Evolutionary conservation across 805 yeast genomes (phyloP).

Genomic region (Yarrowia porcina): DNA sequence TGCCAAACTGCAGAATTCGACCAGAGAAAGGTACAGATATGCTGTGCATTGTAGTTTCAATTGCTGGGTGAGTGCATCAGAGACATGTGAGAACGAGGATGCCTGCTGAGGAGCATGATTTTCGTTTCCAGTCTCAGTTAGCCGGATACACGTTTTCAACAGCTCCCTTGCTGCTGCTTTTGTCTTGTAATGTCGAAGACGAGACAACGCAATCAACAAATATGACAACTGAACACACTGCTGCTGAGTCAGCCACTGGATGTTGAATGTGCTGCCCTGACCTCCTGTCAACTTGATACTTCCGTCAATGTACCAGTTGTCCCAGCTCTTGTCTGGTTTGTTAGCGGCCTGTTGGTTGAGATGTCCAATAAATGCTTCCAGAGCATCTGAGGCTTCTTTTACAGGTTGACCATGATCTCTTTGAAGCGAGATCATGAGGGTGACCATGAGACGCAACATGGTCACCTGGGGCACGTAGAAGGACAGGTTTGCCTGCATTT

Average conservation of each 20-base stretch:
- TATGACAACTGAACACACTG: neutral
- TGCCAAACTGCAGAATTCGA: slow-evolving; percentile 12
- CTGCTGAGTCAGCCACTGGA: slow-evolving; percentile 14
- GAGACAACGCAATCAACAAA: neutral
- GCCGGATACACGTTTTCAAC: neutral
- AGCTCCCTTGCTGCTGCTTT: neutral
- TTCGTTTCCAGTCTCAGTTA: neutral
- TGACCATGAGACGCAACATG: slow-evolving; percentile 9
- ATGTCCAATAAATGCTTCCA: neutral
- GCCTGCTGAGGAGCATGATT: neutral
- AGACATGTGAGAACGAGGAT: neutral
- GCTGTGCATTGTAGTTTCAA: slow-evolving; percentile 6
- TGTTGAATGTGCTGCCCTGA: neutral
- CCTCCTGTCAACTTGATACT: slow-evolving; percentile 12
- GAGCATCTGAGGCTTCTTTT: neutral
- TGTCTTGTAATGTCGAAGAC: slow-evolving; percentile 1
- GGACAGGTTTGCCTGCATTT: neutral
- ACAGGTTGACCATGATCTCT: neutral
- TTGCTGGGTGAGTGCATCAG: neutral
- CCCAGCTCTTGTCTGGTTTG: slow-evolving; percentile 20
- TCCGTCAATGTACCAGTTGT: slow-evolving; percentile 24
- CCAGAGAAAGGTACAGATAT: neutral
- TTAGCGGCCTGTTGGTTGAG: slow-evolving; percentile 5
- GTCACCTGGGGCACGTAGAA: slow-evolving; percentile 16
- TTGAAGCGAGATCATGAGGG: neutral